A percentile compares a stretch with the other conserved stretches of the same genome.
Evolutionary conservation across 768 basidiomycete species (phyloP).

Genomic region (Agaricus subrufescens): DNA sequence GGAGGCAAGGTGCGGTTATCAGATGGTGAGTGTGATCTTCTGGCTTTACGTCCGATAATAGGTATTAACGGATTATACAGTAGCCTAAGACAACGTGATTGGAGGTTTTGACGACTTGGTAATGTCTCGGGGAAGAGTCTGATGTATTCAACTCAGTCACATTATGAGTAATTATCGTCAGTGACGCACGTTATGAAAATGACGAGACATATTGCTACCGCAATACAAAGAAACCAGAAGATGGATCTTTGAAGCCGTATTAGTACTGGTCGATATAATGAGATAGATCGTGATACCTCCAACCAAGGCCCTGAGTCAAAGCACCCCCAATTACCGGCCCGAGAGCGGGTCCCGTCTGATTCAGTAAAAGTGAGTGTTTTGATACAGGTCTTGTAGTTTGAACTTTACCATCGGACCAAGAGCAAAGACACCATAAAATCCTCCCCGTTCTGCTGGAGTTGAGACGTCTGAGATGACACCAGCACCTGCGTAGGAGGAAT

Average conservation of each 20-base stretch:
- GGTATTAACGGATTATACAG: slow-evolving; percentile 4
- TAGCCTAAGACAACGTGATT: background rate
- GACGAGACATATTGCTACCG: slow-evolving; percentile 39
- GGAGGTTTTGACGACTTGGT: slow-evolving; percentile 2
- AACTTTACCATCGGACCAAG: slow-evolving; percentile 53
- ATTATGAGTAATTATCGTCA: slow-evolving; percentile 7
- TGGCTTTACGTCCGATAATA: background rate
- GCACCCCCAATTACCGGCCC: slow-evolving; percentile 60
- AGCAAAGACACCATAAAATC: slow-evolving; percentile 64
- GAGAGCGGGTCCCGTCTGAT: slow-evolving; percentile 50
- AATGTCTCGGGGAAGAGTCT: slow-evolving; percentile 51
- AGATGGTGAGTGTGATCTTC: background rate
- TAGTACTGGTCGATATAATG: background rate
- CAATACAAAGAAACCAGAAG: slow-evolving; percentile 59
- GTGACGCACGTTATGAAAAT: slow-evolving; percentile 39
- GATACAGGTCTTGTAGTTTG: too few relatives aligned
- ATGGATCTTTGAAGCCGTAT: slow-evolving; percentile 37
- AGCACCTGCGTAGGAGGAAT: slow-evolving; percentile 36
- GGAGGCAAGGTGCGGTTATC: slow-evolving; percentile 16
- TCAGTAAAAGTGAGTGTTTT: too few relatives aligned
- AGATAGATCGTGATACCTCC: slow-evolving; percentile 38
- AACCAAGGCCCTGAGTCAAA: slow-evolving; percentile 54
- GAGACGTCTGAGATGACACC: slow-evolving; percentile 80
- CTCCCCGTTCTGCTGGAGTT: slow-evolving; percentile 65
- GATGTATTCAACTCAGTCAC: slow-evolving; percentile 17